Conservation (phyloP, 2,329 filamentous ascomycete species). For the Dryadomyces quercivorus region DNA sequence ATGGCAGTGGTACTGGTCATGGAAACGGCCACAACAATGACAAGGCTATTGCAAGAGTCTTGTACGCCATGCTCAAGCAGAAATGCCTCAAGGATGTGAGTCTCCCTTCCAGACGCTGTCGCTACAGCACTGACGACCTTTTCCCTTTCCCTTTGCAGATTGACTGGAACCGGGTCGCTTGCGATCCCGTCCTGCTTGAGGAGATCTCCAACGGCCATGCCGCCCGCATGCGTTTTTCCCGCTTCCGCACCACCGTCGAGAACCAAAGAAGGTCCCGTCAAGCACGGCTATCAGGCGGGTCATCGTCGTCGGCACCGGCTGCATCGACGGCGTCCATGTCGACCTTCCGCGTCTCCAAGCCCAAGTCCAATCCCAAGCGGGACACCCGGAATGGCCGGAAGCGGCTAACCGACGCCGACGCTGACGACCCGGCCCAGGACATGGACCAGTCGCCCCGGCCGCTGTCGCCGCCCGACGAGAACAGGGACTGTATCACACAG, state of each 20-base stretch:
- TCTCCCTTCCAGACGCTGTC: not conserved
- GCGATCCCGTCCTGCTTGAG: slow-evolving; percentile 38
- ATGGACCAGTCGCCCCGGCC: not conserved
- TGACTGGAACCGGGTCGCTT: slow-evolving; percentile 45
- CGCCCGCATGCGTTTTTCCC: slow-evolving; percentile 46
- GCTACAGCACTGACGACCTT: not conserved
- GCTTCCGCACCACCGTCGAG: slow-evolving; percentile 33
- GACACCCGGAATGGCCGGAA: slow-evolving; percentile 14
- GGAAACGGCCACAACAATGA: slow-evolving; percentile 29
- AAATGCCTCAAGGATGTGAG: slow-evolving; percentile 49
- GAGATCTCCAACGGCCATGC: slow-evolving; percentile 48
- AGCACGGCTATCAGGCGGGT: not conserved
- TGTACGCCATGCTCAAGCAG: slow-evolving; percentile 48
- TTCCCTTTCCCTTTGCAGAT: slow-evolving; percentile 28
- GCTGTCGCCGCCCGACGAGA: not conserved
- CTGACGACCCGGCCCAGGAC: no score
- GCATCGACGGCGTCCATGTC: slow-evolving; percentile 12
- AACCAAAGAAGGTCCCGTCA: slow-evolving; percentile 1
- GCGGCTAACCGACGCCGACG: no score
- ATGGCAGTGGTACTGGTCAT: not conserved
- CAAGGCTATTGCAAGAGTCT: slow-evolving; percentile 43
- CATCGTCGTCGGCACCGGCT: not conserved
- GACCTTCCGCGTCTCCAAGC: slow-evolving; percentile 35
- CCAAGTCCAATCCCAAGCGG: slow-evolving; percentile 34
- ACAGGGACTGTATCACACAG: not conserved